Evolutionary conservation across 331 rosid species (phyloP).

Genomic region (Spiraea crenata): DNA sequence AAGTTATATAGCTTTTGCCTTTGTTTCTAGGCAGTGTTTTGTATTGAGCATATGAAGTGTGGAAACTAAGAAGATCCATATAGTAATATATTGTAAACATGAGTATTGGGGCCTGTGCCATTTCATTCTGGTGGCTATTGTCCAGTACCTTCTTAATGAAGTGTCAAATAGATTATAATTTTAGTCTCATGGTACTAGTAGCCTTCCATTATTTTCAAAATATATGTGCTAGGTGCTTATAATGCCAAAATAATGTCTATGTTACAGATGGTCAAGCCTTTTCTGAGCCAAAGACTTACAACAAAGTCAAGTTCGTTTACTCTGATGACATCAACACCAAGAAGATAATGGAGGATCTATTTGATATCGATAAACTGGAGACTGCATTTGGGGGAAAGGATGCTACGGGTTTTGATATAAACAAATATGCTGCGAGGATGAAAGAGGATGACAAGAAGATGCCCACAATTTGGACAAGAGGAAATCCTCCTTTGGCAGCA

Average conservation of each 20-base stretch:
- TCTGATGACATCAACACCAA: slow-evolving; percentile 47
- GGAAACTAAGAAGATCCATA: neutral
- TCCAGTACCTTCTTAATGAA: neutral
- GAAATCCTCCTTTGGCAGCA: slow-evolving; percentile 26
- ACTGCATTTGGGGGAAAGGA: slow-evolving; percentile 84
- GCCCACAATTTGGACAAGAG: slow-evolving; percentile 42
- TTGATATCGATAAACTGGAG: slow-evolving; percentile 69
- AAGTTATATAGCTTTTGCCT: neutral
- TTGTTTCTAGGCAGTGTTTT: neutral
- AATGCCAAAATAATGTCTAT: slow-evolving; percentile 19
- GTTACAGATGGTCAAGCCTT: slow-evolving; percentile 72
- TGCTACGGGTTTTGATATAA: slow-evolving; percentile 44
- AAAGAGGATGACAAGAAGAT: slow-evolving; percentile 63
- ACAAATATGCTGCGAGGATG: slow-evolving; percentile 74
- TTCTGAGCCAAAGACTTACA: slow-evolving; percentile 63
- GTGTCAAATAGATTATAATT: neutral
- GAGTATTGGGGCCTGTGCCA: neutral
- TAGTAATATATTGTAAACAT: neutral
- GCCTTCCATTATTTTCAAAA: neutral
- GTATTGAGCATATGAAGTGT: neutral
- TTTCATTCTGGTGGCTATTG: neutral
- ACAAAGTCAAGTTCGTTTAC: slow-evolving; percentile 71
- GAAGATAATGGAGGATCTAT: slow-evolving; percentile 77
- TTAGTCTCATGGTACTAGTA: neutral
- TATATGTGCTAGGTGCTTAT: slow-evolving; percentile 10